phyloP scores from a whole-genome alignment of 768 basidiomycete genomes.

The Russula earlei region DNA sequence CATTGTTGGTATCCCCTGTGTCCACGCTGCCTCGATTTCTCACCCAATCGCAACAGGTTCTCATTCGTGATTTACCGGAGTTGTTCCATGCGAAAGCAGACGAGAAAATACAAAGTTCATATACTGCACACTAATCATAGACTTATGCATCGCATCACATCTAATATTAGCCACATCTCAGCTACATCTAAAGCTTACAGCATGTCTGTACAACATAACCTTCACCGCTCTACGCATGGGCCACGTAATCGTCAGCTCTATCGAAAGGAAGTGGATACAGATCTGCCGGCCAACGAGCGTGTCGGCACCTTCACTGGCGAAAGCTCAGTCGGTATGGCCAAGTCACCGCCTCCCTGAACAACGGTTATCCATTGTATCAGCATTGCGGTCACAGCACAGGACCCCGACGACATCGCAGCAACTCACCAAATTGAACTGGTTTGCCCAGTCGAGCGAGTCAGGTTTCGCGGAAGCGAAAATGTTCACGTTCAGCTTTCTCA shows the following conservation, averaged over 20 bases:
- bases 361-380: background rate
- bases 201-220: background rate
- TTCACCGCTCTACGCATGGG: background rate
- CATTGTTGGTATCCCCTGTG: constrained; percentile 45
- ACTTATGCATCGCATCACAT: no score
- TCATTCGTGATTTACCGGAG: constrained; percentile 73
- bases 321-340: constrained; percentile 14
- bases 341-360: constrained; percentile 12
- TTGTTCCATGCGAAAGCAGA: constrained; percentile 38
- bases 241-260: background rate
- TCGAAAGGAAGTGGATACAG: background rate
- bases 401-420: background rate
- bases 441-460: constrained; percentile 15
- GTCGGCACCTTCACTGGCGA: constrained; percentile 19
- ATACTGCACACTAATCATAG: no score
- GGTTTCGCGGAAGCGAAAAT: constrained; percentile 10
- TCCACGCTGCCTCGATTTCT: background rate
- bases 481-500: constrained; percentile 17
- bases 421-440: constrained; percentile 13
- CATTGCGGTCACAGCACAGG: background rate
- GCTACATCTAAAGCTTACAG: background rate
- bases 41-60: constrained; percentile 38
- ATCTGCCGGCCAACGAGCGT: constrained; percentile 5
- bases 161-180: background rate
- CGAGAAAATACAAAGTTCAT: background rate